Conservation (phyloP, 495 filamentous ascomycete species). For the Xylaria intraflava region DNA sequence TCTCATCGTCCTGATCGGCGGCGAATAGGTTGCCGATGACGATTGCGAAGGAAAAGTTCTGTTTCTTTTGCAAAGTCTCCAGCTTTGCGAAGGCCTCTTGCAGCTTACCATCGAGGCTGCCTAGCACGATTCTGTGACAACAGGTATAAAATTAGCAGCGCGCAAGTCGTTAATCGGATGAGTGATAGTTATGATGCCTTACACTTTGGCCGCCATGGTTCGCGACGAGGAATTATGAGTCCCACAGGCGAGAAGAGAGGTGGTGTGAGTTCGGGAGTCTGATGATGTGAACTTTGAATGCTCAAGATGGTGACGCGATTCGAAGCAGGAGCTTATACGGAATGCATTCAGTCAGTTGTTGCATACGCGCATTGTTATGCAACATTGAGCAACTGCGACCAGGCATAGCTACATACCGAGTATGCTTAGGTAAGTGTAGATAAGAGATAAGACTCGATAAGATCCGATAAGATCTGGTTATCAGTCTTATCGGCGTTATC, state of each 20-base stretch:
- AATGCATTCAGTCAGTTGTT: no score
- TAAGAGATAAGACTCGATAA: background rate
- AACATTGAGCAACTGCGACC: no score
- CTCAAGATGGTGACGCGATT: no score
- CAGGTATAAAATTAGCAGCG: slow-evolving; percentile 31
- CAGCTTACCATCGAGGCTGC: slow-evolving; percentile 70
- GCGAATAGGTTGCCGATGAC: slow-evolving; percentile 77
- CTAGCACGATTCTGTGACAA: slow-evolving; percentile 64
- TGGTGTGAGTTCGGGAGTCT: background rate
- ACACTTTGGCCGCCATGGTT: slow-evolving; percentile 67
- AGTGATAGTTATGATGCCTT: slow-evolving; percentile 23
- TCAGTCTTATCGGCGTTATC: slow-evolving; percentile 3
- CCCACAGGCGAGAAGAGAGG: background rate
- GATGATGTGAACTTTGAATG: slow-evolving; percentile 2
- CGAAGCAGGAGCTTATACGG: no score
- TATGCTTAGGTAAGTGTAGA: background rate
- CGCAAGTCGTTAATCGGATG: background rate
- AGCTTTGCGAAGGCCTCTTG: slow-evolving; percentile 69
- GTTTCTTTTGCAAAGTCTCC: slow-evolving; percentile 70
- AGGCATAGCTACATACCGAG: no score
- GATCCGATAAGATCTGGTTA: background rate
- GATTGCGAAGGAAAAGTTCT: slow-evolving; percentile 77
- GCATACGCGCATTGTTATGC: no score
- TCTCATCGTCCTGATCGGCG: slow-evolving; percentile 47
- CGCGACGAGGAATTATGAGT: background rate